Conservation (phyloP, 2,329 filamentous ascomycete species). For the Pseudogymnoascus destructans region DNA sequence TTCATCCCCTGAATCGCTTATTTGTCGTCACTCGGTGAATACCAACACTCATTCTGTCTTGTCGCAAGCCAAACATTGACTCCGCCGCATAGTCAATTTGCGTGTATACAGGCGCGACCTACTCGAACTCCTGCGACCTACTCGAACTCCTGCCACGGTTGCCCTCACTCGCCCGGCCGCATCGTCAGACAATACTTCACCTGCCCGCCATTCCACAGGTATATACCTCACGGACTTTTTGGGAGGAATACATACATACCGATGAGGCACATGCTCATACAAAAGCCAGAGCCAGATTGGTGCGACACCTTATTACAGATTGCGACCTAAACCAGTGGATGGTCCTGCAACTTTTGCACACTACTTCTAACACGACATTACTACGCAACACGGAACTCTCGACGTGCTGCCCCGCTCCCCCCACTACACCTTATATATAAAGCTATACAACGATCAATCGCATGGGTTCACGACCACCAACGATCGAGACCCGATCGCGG, state of each 20-base stretch:
- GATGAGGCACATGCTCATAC: conserved; percentile 4
- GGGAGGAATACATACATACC: not conserved
- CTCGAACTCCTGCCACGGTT: not conserved
- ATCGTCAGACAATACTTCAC: not conserved
- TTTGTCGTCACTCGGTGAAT: not conserved
- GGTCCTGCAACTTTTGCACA: not conserved
- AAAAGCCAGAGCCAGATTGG: not conserved
- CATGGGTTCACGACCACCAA: conserved; percentile 24
- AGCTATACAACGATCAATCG: not conserved
- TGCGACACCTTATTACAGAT: not conserved
- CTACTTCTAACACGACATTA: not conserved
- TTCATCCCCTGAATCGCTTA: conserved; percentile 6
- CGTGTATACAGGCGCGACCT: not conserved
- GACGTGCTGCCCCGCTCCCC: not conserved
- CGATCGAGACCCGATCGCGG: conserved; percentile 24
- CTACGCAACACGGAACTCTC: not conserved
- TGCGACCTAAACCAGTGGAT: not conserved
- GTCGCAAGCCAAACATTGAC: not conserved
- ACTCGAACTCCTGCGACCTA: not conserved
- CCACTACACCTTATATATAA: not conserved
- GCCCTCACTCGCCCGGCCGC: not conserved
- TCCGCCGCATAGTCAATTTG: not conserved
- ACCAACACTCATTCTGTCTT: not conserved
- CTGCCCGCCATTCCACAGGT: not conserved
- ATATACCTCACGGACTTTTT: not conserved